A percentile compares a stretch with the other conserved stretches of the same genome.
Conservation (phyloP, 345 rosid genomes). For the Gossypium raimondii region DNA sequence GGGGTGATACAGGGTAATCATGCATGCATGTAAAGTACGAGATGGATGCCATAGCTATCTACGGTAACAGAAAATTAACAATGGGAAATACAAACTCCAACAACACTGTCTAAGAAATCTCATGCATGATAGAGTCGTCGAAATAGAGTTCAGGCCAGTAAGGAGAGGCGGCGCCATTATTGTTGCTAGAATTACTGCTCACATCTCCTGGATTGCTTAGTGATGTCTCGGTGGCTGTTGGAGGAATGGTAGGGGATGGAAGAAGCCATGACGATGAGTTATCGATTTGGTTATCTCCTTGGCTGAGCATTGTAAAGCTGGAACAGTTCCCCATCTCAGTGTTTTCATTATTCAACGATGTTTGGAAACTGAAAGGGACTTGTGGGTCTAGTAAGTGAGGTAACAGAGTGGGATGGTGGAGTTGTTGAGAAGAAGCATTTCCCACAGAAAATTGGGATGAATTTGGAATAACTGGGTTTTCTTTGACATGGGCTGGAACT, state of each 20-base stretch:
- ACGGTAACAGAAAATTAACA: background rate
- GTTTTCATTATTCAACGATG: conserved; percentile 24
- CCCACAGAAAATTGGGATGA: conserved; percentile 25
- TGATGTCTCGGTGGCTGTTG: conserved; percentile 27
- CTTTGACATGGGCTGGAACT: background rate
- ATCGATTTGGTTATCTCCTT: conserved; percentile 21
- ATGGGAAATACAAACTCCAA: background rate
- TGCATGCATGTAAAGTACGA: background rate
- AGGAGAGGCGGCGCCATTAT: conserved; percentile 36
- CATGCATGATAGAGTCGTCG: conserved; percentile 36
- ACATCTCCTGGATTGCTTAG: conserved; percentile 39
- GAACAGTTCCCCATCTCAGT: conserved; percentile 29
- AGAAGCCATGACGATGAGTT: conserved; percentile 24
- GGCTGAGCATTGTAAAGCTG: conserved; percentile 22
- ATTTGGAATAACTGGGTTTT: conserved; percentile 7
- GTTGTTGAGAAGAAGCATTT: conserved; percentile 40
- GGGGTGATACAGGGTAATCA: background rate
- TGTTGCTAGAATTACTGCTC: conserved; percentile 41
- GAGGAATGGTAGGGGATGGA: conserved; percentile 27
- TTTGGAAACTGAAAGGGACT: conserved; percentile 52
- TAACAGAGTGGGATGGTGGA: conserved; percentile 36
- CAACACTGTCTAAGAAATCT: conserved; percentile 26
- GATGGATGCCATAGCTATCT: background rate
- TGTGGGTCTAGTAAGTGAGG: conserved; percentile 37
- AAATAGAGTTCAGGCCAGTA: conserved; percentile 40